Base-by-base conservation (phyloP, 2,329 filamentous ascomycete genomes). In the Escovopsis sp. region DNA sequence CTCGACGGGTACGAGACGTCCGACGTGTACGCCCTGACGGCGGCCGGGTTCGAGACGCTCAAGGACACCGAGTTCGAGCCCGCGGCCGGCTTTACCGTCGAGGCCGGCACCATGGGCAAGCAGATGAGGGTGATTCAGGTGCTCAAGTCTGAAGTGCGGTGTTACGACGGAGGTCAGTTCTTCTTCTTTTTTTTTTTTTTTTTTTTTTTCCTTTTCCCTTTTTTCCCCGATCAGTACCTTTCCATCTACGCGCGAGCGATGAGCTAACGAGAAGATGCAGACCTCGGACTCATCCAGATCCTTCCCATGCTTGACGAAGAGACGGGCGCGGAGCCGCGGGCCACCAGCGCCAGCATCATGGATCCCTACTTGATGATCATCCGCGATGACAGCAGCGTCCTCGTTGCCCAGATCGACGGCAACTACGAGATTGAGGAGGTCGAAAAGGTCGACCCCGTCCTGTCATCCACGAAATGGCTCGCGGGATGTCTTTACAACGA, bases 281-380 rank as follows among this genome's bases (percentile, higher is more conserved):
- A 94, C 58, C 74, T 98, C 45, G 84, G 82, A 10, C 71, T 98
- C 41, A 80, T 81, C 37, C 89, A 96, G 54, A 96, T 98, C 42
- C 72, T 95, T 39, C 86, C 88, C 1, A 86, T 96, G 73, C 75
- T 85, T 47, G 91, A 96, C 52, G 91, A 94, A 52, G 84, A 91
- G 48, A 88, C 81, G 0, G 87, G 83, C 11, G 79, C 75, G 15
- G 85, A 94, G 52, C 80, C 85, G 5, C 73, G 80, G 41, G 81
- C 91, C 35, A 66, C 87, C 37, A 82, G 78, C 53, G 82, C 84
- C 32, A 93, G 84, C 56, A 88, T 96, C 51, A 76, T 76, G 15
- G 89, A 96, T 51, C 86, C 86, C 0, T 95, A 87, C 54, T 61
- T 98, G 11, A 66, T 94, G 2, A 71, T 96, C 12, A 65, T 94